Conservation (phyloP, 768 basidiomycete genomes). For the Coprinellus aureogranulatus region DNA sequence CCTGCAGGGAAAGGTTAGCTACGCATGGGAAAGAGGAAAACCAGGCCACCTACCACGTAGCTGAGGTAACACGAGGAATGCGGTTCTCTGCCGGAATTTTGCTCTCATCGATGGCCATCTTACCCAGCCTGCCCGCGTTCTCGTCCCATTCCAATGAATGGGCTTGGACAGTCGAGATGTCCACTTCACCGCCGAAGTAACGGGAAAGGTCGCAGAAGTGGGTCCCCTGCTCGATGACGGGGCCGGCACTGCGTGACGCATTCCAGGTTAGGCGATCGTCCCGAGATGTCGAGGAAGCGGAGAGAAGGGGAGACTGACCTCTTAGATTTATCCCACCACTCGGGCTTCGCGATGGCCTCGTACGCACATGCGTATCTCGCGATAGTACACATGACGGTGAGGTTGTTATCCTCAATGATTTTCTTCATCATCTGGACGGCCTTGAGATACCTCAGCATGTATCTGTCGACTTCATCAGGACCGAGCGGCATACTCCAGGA, state of each 20-base stretch:
- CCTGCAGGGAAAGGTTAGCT: slow-evolving; percentile 40
- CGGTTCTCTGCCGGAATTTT: slow-evolving; percentile 84
- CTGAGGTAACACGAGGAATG: slow-evolving; percentile 90
- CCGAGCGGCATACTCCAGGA: not conserved
- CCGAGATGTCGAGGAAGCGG: not conserved
- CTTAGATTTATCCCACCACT: slow-evolving; percentile 94
- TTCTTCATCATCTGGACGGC: slow-evolving; percentile 96
- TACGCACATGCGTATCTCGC: slow-evolving; percentile 93
- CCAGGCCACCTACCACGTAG: slow-evolving; percentile 69
- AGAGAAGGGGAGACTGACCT: slow-evolving; percentile 40
- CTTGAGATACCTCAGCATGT: slow-evolving; percentile 92
- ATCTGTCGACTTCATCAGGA: slow-evolving; percentile 41
- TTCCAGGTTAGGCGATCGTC: too few relatives aligned
- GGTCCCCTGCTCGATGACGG: slow-evolving; percentile 88
- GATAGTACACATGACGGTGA: slow-evolving; percentile 94
- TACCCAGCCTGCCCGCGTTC: slow-evolving; percentile 78
- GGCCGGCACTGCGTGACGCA: slow-evolving; percentile 55
- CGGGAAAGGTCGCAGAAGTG: slow-evolving; percentile 97
- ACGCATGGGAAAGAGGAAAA: not conserved
- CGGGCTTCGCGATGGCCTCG: slow-evolving; percentile 71
- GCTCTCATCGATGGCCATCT: slow-evolving; percentile 79
- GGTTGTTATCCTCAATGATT: slow-evolving; percentile 89
- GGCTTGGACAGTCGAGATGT: slow-evolving; percentile 74
- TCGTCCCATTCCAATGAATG: slow-evolving; percentile 94
- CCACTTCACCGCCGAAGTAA: slow-evolving; percentile 96